These are phyloP conservation scores for Golubevia sp. DNA, from an alignment of 1,284 basidiomycete species.

Conservation along the genomic window DNA sequence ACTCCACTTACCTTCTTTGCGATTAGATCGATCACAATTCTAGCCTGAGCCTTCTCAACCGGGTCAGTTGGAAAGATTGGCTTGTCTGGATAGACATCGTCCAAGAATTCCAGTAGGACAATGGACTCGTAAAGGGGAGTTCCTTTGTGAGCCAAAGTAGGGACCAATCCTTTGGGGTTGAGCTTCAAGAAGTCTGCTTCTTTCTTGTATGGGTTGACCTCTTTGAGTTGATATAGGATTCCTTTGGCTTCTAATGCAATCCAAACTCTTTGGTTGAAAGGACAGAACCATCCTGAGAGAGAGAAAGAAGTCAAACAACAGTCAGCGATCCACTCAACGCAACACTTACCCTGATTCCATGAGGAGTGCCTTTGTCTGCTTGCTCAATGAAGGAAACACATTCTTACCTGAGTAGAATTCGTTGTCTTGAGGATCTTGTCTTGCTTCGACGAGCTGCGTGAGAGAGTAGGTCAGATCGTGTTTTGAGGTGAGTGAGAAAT, in stretches of 20 bases:
- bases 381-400: too few species aligned
- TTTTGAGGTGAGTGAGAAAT: too few species aligned
- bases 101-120: conserved; percentile 70
- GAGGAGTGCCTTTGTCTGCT: too few species aligned
- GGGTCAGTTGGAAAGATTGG: conserved; percentile 62
- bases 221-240: conserved; percentile 66
- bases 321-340: too few species aligned
- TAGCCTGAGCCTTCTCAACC: conserved; percentile 12
- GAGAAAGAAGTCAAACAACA: conserved; percentile 7
- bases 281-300: conserved; percentile 1
- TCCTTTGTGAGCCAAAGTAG: conserved; percentile 68
- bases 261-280: conserved; percentile 31
- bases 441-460: conserved; percentile 22
- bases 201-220: conserved; percentile 35
- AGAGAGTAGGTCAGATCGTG: too few species aligned
- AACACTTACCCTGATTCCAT: too few species aligned
- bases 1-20: too few species aligned
- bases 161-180: conserved; percentile 31
- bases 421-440: conserved; percentile 63
- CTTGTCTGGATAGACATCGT: conserved; percentile 65
- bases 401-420: conserved; percentile 44
- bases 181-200: conserved; percentile 30
- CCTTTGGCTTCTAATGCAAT: conserved; percentile 64
- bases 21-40: conserved; percentile 12
- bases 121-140: conserved; percentile 70